A percentile compares a stretch with the other conserved stretches of the same genome.
phyloP scores from a whole-genome alignment of 1,139 yeast genomes.

The Pneumocystis carinii region DNA sequence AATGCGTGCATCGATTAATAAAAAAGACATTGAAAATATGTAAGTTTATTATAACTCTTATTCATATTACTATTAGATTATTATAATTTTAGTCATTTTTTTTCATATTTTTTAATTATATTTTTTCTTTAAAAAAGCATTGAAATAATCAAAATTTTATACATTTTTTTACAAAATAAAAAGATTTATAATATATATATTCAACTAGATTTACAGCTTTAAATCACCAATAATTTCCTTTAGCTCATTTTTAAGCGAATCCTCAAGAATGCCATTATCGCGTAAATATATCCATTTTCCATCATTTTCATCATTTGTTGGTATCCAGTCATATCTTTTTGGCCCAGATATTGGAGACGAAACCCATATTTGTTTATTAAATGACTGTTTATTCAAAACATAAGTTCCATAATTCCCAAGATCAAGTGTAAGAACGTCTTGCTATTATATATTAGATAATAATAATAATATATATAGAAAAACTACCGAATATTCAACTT shows the following conservation, averaged over 20 bases:
- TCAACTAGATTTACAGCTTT: background rate
- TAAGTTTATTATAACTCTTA: background rate
- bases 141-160: background rate
- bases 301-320: slow-evolving; percentile 21
- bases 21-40: background rate
- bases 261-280: slow-evolving; percentile 26
- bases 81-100: background rate
- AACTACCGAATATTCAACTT: background rate
- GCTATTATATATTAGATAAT: slow-evolving; percentile 20
- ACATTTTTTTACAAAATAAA: background rate
- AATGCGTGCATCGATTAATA: slow-evolving; percentile 26
- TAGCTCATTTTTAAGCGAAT: slow-evolving; percentile 24
- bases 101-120: no score
- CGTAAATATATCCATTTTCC: slow-evolving; percentile 29
- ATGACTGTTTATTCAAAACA: slow-evolving; percentile 86
- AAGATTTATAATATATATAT: background rate
- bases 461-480: background rate
- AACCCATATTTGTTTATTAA: slow-evolving; percentile 85
- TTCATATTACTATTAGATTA: background rate
- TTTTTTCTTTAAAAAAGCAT: background rate
- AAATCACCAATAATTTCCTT: slow-evolving; percentile 2
- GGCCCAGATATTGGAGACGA: slow-evolving; percentile 92
- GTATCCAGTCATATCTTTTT: slow-evolving; percentile 29
- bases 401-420: slow-evolving; percentile 61
- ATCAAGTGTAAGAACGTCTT: slow-evolving; percentile 64